Percentiles rank a stretch among this genome's conserved stretches.
phyloP scores from a whole-genome alignment of 164 flowering plant species.

The Chimonanthus praecox region DNA sequence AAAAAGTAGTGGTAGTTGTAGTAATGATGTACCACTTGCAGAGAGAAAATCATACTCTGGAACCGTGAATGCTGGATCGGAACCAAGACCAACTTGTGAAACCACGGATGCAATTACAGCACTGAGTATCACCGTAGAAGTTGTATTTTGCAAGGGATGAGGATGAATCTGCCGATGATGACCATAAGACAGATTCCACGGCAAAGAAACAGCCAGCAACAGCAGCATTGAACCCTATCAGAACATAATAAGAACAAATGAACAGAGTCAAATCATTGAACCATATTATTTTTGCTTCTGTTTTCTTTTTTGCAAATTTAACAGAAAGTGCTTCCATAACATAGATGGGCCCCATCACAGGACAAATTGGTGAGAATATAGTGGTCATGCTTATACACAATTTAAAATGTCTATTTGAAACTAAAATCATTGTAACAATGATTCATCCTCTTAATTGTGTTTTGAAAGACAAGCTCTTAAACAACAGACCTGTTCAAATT shows the following conservation, averaged over 20 bases:
- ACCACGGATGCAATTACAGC: constrained; percentile 86
- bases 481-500: no score
- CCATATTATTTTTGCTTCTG: no score
- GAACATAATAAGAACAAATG: neutral
- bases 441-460: no score
- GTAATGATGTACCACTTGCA: constrained; percentile 55
- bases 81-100: constrained; percentile 87
- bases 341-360: no score
- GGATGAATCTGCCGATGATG: constrained; percentile 60
- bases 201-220: constrained; percentile 96
- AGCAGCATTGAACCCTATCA: constrained; percentile 91
- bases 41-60: constrained; percentile 89
- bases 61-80: constrained; percentile 87
- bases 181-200: constrained; percentile 91
- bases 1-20: neutral
- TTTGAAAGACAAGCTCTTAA: no score
- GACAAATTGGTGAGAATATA: no score
- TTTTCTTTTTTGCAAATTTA: no score
- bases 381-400: no score
- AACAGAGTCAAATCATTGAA: no score
- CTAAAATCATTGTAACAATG: no score
- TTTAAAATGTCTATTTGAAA: no score
- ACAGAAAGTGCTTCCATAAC: no score
- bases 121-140: constrained; percentile 94
- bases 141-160: constrained; percentile 70